Evolutionary conservation across 495 filamentous ascomycete genomes (phyloP).

Genomic region (Penicillium roqueforti): DNA sequence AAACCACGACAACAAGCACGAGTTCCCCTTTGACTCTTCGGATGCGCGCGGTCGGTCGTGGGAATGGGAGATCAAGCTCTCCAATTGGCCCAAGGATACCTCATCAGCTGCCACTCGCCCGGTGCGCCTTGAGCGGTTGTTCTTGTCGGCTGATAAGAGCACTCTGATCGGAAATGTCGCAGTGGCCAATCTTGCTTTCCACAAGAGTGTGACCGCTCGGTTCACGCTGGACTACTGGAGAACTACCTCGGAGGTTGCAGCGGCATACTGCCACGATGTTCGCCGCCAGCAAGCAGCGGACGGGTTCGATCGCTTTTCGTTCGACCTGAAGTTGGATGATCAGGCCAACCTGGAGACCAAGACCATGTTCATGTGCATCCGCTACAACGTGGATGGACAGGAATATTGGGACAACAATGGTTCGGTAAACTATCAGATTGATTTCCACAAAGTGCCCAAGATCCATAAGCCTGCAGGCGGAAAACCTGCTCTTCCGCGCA

Average conservation of each 20-base stretch:
- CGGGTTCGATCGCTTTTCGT: constrained; percentile 83
- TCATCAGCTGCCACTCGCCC: constrained; percentile 58
- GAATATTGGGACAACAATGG: constrained; percentile 97
- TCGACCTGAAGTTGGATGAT: constrained; percentile 89
- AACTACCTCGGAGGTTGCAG: constrained; percentile 89
- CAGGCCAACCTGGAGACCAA: constrained; percentile 85
- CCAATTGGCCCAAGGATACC: constrained; percentile 75
- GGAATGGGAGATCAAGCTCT: constrained; percentile 82
- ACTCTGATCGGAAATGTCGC: constrained; percentile 75
- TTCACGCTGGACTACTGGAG: constrained; percentile 99
- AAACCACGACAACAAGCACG: constrained; percentile 70
- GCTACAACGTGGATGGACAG: constrained; percentile 77
- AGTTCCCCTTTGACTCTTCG: constrained; percentile 75
- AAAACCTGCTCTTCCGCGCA: constrained; percentile 67
- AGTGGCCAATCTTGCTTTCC: constrained; percentile 84
- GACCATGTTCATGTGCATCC: constrained; percentile 86
- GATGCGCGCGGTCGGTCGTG: constrained; percentile 49
- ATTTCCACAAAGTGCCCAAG: constrained; percentile 77
- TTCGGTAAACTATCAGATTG: constrained; percentile 80
- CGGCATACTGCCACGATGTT: constrained; percentile 80
- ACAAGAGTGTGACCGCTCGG: constrained; percentile 80
- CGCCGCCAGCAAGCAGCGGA: constrained; percentile 60
- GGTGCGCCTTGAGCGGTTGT: constrained; percentile 76
- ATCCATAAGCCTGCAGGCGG: constrained; percentile 44
- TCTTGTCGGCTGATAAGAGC: constrained; percentile 81